Conservation (phyloP, 768 basidiomycete genomes). For the Lentinula boryana region DNA sequence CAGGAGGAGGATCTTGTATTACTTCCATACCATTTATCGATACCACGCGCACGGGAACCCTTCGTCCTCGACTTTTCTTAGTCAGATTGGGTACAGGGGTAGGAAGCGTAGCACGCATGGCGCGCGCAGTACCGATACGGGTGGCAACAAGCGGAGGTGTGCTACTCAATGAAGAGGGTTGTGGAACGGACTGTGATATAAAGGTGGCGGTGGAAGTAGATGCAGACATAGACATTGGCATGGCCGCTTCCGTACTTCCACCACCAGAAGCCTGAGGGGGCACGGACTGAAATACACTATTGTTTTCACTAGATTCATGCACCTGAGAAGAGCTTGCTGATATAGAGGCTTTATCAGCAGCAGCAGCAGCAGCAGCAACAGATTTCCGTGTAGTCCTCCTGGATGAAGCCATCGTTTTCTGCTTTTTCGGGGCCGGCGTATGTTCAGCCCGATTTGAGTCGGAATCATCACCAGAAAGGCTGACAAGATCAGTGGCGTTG, state of each 20-base stretch:
- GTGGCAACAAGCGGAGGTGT: background rate
- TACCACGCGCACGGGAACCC: slow-evolving; percentile 35
- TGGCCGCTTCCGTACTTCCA: background rate
- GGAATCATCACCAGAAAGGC: background rate
- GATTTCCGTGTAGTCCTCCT: background rate
- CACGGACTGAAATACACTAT: background rate
- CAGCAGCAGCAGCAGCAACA: background rate
- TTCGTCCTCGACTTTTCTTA: slow-evolving; percentile 57
- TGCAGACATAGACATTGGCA: background rate
- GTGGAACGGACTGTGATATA: background rate
- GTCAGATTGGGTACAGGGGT: slow-evolving; percentile 56
- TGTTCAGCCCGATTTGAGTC: background rate
- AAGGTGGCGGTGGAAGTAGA: background rate
- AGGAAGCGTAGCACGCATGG: slow-evolving; percentile 21
- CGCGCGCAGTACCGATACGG: slow-evolving; percentile 4
- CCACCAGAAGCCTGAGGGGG: background rate
- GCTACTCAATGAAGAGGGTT: background rate
- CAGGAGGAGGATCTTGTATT: slow-evolving; percentile 3
- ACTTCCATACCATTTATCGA: slow-evolving; percentile 1
- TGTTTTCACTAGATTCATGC: background rate
- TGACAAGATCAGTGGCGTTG: background rate
- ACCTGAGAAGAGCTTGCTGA: background rate
- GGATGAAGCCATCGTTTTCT: background rate
- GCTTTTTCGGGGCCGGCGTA: background rate
- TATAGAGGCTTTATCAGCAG: background rate